Percentiles rank a stretch among this genome's conserved stretches.
phyloP scores from a whole-genome alignment of 2,329 filamentous ascomycete species.

The Cryphonectria japonica region DNA sequence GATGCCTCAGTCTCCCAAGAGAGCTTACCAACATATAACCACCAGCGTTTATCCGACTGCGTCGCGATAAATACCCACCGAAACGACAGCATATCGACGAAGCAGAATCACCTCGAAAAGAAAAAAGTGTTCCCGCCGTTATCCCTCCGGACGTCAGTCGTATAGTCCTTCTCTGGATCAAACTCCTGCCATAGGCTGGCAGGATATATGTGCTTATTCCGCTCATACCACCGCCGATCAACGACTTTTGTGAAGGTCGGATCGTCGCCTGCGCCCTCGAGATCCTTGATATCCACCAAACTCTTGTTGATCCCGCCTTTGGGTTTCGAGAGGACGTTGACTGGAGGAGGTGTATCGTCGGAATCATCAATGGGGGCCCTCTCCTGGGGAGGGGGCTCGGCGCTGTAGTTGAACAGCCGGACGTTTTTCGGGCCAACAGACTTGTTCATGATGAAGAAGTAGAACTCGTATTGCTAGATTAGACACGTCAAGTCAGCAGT shows the following conservation, averaged over 20 bases:
- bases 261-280: constrained; percentile 80
- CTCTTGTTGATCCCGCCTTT: constrained; percentile 42
- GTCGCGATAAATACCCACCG: no score
- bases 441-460: constrained; percentile 94
- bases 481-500: constrained; percentile 32
- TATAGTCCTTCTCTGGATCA: constrained; percentile 86
- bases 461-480: constrained; percentile 89
- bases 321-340: constrained; percentile 43
- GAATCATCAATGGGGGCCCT: constrained; percentile 1
- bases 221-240: constrained; percentile 94
- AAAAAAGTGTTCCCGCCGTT: constrained; percentile 92
- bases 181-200: constrained; percentile 96
- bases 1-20: background rate
- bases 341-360: constrained; percentile 16
- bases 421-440: constrained; percentile 72
- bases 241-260: constrained; percentile 88
- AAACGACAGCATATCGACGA: background rate
- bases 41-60: background rate
- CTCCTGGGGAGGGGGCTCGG: constrained; percentile 47
- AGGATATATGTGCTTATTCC: constrained; percentile 97
- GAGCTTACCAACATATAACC: background rate
- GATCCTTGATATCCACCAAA: constrained; percentile 54
- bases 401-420: constrained; percentile 76
- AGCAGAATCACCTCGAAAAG: constrained; percentile 58
- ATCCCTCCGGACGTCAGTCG: constrained; percentile 77